Evolutionary conservation across 2,329 filamentous ascomycete genomes (phyloP), one percentile per base, ranked within the genome.

Genomic region (Paecilomyces niveus): DNA sequence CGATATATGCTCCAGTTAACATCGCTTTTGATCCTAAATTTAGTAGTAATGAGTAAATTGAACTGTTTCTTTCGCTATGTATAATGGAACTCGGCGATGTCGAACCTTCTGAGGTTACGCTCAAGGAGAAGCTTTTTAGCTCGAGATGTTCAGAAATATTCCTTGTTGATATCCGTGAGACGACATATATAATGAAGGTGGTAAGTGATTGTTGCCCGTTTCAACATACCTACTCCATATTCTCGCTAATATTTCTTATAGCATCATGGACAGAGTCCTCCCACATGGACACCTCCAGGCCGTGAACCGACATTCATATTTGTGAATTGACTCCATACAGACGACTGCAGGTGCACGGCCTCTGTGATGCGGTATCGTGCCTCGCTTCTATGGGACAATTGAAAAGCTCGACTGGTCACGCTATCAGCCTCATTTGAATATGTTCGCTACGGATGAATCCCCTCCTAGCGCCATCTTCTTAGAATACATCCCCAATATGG

Each of bases 401-500:
- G 3, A 18, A 52, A 52, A 24, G 5, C 18, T 52, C 21, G 18
- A 52, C 24, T 15, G 8, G 24, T 22, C 8, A 2, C 21, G 11
- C 5, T 52, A 52, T 52, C 24, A 52, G 21, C 24, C 49, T 10
- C 18, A 54, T 33, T 39, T 56, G 5, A 52, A 56, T 15, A 29
- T 11, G n/a, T 56, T 56, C 35, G 21, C 54, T 32, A 13, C 59
- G 5, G 65, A 70, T 54, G 59, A 63, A 55, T 57, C 57, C 32
- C 52, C 57, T 11, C 64, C 66, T 4, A 63, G 58, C 3, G 67
- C 63, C 0, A 65, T 71, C 8, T 51, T 70, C 4, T 56, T 69
- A 15, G 68, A 69, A 53, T 69, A 68, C 54, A 60, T 70, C n/a
- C 59, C 64, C 9, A 56, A 64, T 51, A 55, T 65, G 18, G 61